Percentiles rank a stretch among this genome's conserved stretches.
Conservation (phyloP, 1,284 basidiomycete species). For the Gomphus bonarii region DNA sequence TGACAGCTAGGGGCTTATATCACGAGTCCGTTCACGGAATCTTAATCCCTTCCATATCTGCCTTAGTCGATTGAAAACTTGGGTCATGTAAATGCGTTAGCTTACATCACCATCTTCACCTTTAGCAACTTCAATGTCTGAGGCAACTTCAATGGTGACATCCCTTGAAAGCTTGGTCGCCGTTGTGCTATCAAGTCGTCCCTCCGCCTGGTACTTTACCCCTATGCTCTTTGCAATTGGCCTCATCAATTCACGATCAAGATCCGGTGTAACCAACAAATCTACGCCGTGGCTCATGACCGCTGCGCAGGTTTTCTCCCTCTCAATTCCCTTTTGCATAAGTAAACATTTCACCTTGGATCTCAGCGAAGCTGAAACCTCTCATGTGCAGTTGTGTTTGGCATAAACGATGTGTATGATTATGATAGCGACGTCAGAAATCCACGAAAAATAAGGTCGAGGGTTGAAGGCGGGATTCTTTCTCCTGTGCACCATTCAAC, state of each 20-base stretch:
- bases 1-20: too few species aligned
- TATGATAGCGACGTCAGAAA: slow-evolving; percentile 17
- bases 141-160: neutral
- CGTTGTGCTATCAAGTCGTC: slow-evolving; percentile 13
- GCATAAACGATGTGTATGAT: slow-evolving; percentile 20
- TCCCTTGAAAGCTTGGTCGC: neutral
- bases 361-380: neutral
- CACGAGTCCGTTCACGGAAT: too few species aligned
- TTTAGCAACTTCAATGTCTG: too few species aligned
- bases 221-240: slow-evolving; percentile 20
- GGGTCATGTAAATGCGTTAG: too few species aligned
- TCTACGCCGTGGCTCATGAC: slow-evolving; percentile 5
- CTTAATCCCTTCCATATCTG: too few species aligned
- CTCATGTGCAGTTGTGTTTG: slow-evolving; percentile 17
- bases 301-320: slow-evolving; percentile 13
- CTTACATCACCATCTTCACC: too few species aligned
- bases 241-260: slow-evolving; percentile 16
- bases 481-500: slow-evolving; percentile 15
- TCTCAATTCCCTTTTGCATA: slow-evolving; percentile 17
- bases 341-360: slow-evolving; percentile 7
- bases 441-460: slow-evolving; percentile 15
- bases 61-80: too few species aligned
- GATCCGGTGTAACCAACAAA: slow-evolving; percentile 11
- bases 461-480: slow-evolving; percentile 18
- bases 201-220: slow-evolving; percentile 18